Conservation (phyloP, 2,329 filamentous ascomycete species). For the Cercospora zeae-maydis region DNA sequence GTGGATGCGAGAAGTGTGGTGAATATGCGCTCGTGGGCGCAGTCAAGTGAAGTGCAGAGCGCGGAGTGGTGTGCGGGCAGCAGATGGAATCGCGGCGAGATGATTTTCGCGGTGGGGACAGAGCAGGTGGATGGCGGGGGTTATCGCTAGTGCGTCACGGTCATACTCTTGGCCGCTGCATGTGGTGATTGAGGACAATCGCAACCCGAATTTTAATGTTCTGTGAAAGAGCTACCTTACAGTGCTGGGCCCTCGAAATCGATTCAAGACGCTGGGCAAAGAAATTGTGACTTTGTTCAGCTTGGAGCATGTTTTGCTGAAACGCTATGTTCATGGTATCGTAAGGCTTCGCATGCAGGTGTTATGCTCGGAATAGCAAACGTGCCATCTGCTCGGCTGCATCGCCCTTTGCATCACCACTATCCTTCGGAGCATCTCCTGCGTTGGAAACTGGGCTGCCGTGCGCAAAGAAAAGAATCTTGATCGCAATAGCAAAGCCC, state of each 20-base stretch:
- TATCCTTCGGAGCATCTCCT: conserved; percentile 13
- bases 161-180: background rate
- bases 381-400: conserved; percentile 15
- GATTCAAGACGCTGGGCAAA: too few relatives aligned
- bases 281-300: background rate
- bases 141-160: background rate
- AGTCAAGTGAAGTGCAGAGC: conserved; percentile 5
- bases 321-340: background rate
- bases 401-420: conserved; percentile 8
- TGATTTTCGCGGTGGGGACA: conserved; percentile 5
- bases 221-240: background rate
- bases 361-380: conserved; percentile 13
- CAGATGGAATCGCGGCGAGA: conserved; percentile 1
- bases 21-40: conserved; percentile 6
- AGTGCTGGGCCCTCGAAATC: background rate
- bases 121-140: conserved; percentile 1
- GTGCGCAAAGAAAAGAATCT: conserved; percentile 89
- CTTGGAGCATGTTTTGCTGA: background rate
- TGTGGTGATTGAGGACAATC: background rate
- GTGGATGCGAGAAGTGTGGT: conserved; percentile 19
- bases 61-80: background rate
- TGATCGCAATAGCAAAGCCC: conserved; percentile 88
- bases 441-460: conserved; percentile 35
- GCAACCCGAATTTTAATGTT: background rate
- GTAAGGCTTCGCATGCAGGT: background rate